A percentile compares a stretch with the other conserved stretches of the same genome.
Conservation (phyloP, 306 rosid genomes). For the Quercus agrifolia region DNA sequence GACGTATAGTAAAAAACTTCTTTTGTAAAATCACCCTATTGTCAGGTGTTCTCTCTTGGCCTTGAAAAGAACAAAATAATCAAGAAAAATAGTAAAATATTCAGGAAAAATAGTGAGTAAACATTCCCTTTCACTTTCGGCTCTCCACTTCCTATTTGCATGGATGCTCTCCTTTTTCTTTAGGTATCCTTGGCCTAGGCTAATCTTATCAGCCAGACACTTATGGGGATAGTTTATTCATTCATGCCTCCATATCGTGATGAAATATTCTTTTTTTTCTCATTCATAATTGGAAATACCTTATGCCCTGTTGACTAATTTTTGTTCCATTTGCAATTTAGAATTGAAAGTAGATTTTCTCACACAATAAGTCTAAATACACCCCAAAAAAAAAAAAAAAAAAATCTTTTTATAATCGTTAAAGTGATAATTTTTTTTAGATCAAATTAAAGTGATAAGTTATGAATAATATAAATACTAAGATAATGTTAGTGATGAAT, state of each 20-base stretch:
- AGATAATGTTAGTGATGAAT: no score
- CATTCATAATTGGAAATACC: neutral
- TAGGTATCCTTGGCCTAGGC: neutral
- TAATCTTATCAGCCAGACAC: neutral
- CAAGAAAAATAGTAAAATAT: neutral
- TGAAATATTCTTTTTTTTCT: neutral
- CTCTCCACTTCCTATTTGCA: neutral
- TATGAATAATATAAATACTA: no score
- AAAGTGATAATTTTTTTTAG: no score
- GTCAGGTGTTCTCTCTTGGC: neutral
- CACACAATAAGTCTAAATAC: neutral
- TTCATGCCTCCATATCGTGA: neutral
- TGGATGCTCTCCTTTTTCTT: neutral
- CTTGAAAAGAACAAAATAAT: neutral
- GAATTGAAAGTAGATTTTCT: neutral
- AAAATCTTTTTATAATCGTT: no score
- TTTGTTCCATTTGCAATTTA: neutral
- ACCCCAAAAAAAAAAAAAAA: no score
- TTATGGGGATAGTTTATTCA: neutral
- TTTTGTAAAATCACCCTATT: no score
- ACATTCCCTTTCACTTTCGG: neutral
- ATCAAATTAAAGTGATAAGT: no score
- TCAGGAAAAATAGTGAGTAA: neutral
- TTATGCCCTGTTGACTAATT: neutral
- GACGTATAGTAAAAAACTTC: neutral